Evolutionary conservation across 345 rosid species (phyloP).

Genomic region (Corchorus capsularis): DNA sequence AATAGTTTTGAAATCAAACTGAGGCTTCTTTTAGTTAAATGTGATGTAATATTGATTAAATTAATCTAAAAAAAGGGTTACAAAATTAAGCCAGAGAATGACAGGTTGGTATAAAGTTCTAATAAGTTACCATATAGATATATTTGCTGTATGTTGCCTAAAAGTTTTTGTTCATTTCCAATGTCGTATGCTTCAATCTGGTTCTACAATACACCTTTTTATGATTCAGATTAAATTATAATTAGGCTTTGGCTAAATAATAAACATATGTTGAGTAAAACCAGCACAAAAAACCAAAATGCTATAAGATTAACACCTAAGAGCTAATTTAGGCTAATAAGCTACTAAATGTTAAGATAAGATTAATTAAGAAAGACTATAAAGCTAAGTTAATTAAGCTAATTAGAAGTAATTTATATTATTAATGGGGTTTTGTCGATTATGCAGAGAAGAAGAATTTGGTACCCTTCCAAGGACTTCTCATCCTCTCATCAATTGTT

Average conservation of each 20-base stretch:
- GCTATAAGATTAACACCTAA: neutral
- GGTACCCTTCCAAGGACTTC: neutral
- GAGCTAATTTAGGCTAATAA: no score
- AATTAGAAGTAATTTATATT: no score
- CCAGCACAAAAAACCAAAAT: neutral
- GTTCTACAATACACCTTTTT: neutral
- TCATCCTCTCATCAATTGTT: neutral
- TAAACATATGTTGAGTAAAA: neutral
- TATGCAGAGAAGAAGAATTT: neutral
- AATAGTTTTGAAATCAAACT: neutral
- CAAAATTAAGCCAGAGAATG: constrained; percentile 1
- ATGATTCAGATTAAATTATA: neutral
- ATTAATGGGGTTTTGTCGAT: neutral
- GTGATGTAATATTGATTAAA: neutral
- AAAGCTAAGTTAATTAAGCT: neutral
- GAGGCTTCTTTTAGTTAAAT: neutral
- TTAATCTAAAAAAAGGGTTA: neutral
- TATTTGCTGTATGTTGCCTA: neutral
- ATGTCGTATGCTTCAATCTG: constrained; percentile 1
- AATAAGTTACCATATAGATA: neutral
- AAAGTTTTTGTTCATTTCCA: constrained; percentile 10
- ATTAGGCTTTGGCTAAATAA: neutral
- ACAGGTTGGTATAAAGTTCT: neutral
- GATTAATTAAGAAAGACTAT: neutral
- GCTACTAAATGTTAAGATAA: neutral